A percentile compares a stretch with the other conserved stretches of the same genome.
Conservation (phyloP, 345 rosid species). For the Lenwebbia sp. region DNA sequence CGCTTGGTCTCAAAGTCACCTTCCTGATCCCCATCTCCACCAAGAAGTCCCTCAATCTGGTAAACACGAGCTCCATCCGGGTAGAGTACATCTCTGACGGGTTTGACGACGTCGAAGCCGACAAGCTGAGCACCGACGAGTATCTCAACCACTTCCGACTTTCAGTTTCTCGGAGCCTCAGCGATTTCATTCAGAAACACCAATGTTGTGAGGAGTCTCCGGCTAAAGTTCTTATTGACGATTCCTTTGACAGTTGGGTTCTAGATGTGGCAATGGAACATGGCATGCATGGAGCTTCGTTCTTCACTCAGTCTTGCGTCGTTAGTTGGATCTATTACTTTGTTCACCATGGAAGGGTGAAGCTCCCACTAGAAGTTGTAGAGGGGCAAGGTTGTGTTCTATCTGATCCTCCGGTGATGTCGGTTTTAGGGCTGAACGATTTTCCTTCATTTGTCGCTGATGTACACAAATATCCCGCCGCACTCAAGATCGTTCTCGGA, state of each 20-base stretch:
- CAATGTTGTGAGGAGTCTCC: slow-evolving; percentile 1
- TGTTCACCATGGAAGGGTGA: neutral
- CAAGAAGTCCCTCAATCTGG: slow-evolving; percentile 17
- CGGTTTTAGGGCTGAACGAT: slow-evolving; percentile 19
- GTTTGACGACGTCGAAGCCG: neutral
- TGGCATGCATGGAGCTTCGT: slow-evolving; percentile 8
- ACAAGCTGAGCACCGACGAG: neutral
- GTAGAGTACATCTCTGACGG: slow-evolving; percentile 18
- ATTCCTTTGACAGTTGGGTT: slow-evolving; percentile 26
- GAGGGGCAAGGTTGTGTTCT: slow-evolving; percentile 1
- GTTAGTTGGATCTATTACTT: slow-evolving; percentile 5
- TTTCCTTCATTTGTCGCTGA: slow-evolving; percentile 28
- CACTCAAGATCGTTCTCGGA: neutral
- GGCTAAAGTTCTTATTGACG: slow-evolving; percentile 22
- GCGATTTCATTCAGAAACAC: slow-evolving; percentile 8
- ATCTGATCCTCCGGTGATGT: slow-evolving; percentile 10
- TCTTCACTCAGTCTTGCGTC: slow-evolving; percentile 16
- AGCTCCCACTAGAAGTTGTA: slow-evolving; percentile 9
- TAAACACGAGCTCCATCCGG: slow-evolving; percentile 8
- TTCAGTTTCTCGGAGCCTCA: slow-evolving; percentile 11
- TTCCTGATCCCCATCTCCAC: slow-evolving; percentile 9
- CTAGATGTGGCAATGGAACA: slow-evolving; percentile 10
- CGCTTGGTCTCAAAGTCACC: slow-evolving; percentile 32
- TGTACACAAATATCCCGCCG: slow-evolving; percentile 2
- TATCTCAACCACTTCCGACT: neutral